These are phyloP conservation scores for Micromonas commoda DNA, from an alignment of 139 green algal species.

Conservation along the genomic window DNA sequence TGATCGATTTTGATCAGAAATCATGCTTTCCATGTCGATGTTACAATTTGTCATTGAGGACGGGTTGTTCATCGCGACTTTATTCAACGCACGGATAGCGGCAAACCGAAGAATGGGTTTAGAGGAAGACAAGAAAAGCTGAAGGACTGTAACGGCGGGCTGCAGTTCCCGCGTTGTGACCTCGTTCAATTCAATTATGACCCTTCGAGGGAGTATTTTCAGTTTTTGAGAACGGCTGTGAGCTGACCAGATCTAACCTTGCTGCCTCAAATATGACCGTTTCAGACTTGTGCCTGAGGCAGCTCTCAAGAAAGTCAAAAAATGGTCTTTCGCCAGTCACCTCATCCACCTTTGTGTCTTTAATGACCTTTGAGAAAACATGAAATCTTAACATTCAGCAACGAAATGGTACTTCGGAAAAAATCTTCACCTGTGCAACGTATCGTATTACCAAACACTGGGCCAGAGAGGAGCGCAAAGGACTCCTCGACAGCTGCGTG, in stretches of 20 bases:
- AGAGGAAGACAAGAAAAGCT: slow-evolving; percentile 92
- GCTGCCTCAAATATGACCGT: slow-evolving; percentile 90
- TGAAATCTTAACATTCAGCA: neutral
- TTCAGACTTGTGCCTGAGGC: slow-evolving; percentile 90
- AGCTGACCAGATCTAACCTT: no score
- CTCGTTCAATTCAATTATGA: slow-evolving; percentile 84
- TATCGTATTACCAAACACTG: slow-evolving; percentile 94
- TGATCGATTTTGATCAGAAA: slow-evolving; percentile 84
- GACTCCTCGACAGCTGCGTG: slow-evolving; percentile 67
- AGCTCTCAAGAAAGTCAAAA: slow-evolving; percentile 94
- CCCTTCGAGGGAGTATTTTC: no score
- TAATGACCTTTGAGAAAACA: neutral
- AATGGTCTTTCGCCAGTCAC: slow-evolving; percentile 78
- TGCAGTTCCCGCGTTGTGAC: slow-evolving; percentile 84
- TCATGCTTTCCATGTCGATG: slow-evolving; percentile 98
- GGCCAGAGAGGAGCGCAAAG: slow-evolving; percentile 81
- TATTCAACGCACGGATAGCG: slow-evolving; percentile 81
- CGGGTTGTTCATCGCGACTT: slow-evolving; percentile 90
- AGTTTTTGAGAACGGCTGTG: no score
- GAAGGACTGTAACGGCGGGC: slow-evolving; percentile 93
- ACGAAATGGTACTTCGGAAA: neutral
- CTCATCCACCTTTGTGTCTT: neutral
- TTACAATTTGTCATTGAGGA: slow-evolving; percentile 94
- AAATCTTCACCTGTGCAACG: slow-evolving; percentile 63
- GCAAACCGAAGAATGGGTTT: slow-evolving; percentile 97